Percentiles rank a stretch among this genome's conserved stretches.
phyloP scores from a whole-genome alignment of 441 rosid genomes.

The Eruca vesicaria region DNA sequence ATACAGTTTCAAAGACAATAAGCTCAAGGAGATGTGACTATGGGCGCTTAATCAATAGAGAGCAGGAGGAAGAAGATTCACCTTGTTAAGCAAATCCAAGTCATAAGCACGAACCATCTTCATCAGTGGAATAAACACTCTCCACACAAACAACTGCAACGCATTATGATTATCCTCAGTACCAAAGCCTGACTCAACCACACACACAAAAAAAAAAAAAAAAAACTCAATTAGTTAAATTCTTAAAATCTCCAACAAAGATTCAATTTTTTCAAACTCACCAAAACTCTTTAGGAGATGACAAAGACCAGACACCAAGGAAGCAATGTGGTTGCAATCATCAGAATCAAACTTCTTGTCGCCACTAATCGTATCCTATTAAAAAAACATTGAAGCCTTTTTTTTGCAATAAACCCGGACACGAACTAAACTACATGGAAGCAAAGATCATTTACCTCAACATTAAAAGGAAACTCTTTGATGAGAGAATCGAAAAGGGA shows the following conservation, averaged over 20 bases:
- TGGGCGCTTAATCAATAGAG: not conserved
- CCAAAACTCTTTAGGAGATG: slow-evolving; percentile 67
- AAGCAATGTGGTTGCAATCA: slow-evolving; percentile 40
- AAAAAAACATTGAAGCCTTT: not conserved
- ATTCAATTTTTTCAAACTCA: slow-evolving; percentile 33
- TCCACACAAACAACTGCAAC: slow-evolving; percentile 65
- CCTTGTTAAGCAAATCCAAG: slow-evolving; percentile 73
- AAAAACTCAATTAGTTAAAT: not conserved
- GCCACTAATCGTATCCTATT: slow-evolving; percentile 44
- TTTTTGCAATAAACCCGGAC: not conserved
- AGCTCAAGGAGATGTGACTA: slow-evolving; percentile 1
- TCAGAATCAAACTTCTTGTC: slow-evolving; percentile 46
- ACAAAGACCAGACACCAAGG: slow-evolving; percentile 74
- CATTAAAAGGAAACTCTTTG: slow-evolving; percentile 36
- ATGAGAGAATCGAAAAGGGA: slow-evolving; percentile 62
- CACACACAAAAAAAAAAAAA: too few species aligned
- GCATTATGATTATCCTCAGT: slow-evolving; percentile 45
- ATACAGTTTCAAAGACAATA: slow-evolving; percentile 31
- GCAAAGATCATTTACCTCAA: slow-evolving; percentile 40
- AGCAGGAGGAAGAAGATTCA: slow-evolving; percentile 23
- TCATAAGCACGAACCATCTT: slow-evolving; percentile 63
- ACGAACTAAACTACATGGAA: not conserved
- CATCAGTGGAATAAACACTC: slow-evolving; percentile 67
- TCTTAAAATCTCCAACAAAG: not conserved
- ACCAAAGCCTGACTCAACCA: slow-evolving; percentile 31